Evolutionary conservation across 2,329 filamentous ascomycete genomes (phyloP), one percentile per base, ranked within the genome.

Genomic region (Xylariaceae sp.): DNA sequence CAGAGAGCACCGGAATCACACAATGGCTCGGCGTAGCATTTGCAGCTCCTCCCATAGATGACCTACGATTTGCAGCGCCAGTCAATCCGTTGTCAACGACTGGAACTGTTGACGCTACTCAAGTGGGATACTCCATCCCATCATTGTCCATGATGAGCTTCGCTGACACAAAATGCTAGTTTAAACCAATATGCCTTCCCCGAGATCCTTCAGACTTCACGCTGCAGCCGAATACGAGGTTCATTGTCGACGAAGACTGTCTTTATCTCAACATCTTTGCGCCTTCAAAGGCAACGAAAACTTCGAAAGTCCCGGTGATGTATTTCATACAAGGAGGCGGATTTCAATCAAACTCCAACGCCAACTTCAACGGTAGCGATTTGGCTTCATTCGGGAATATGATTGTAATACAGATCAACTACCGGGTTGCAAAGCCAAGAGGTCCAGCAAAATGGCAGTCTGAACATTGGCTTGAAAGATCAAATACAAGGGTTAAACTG

Each of bases 281-380:
- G 6, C 71, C 72, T 0, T 54, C 66, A 0, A 62, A 62, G 27
- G 66, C 68, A 2, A 73, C 67, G 11, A 37, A 47, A 0, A 44
- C 53, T 11, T 71, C 70, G 0, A 74, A 73, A 46, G 53, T 78
- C 19, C 75, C 75, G 1, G 75, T 80, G 5, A 77, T 74, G 71
- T 63, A 78, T 8, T 79, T 74, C 56, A 76, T 79, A 37, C 73
- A 71, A 49, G 56, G 60, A 8, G 58, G 57, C 33, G 56, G 56
- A 56, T 79, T 76, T 47, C 65, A 65, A 0, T 48, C 52, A 14
- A 72, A 76, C 45, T 62, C 68, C n/a, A 80, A 78, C 47, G 65
- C 67, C 12, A 74, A 76, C 58, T 76, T 69, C 60, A 76, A 79
- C 57, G 76, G 74, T n/a, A n/a, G n/a, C n/a, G n/a, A n/a, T n/a